Conservation (phyloP, 768 basidiomycete genomes). For the Xerocomus potaroensis region DNA sequence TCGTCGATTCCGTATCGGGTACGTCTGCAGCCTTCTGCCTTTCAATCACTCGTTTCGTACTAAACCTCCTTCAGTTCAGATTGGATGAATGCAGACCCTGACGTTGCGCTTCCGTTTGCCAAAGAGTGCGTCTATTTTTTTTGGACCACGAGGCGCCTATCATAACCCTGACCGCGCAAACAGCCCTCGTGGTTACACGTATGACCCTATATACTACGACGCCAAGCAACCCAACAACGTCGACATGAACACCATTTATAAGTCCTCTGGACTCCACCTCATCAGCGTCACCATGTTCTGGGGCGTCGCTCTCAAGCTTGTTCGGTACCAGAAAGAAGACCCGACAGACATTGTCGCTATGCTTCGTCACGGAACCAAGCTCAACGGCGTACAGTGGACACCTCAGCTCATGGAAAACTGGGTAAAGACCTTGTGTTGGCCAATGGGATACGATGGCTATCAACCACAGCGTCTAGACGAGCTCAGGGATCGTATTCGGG, state of each 20-base stretch:
- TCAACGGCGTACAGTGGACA: slow-evolving; percentile 55
- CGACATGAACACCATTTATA: slow-evolving; percentile 52
- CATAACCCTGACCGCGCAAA: slow-evolving; percentile 3
- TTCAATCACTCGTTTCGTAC: neutral
- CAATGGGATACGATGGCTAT: slow-evolving; percentile 58
- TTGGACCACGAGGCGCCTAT: slow-evolving; percentile 1
- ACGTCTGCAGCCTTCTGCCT: slow-evolving; percentile 10
- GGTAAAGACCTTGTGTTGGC: slow-evolving; percentile 54
- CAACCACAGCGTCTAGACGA: slow-evolving; percentile 40
- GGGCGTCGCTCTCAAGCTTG: slow-evolving; percentile 70
- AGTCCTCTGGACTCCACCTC: slow-evolving; percentile 48
- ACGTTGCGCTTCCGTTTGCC: slow-evolving; percentile 65
- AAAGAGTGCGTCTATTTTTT: slow-evolving; percentile 44
- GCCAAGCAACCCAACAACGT: slow-evolving; percentile 50
- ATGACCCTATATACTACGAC: slow-evolving; percentile 60
- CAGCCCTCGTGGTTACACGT: slow-evolving; percentile 28
- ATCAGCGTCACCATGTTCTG: slow-evolving; percentile 68
- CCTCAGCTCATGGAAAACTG: slow-evolving; percentile 50
- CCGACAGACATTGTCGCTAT: slow-evolving; percentile 64
- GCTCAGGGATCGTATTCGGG: slow-evolving; percentile 47
- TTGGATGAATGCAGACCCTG: slow-evolving; percentile 78
- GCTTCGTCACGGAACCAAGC: slow-evolving; percentile 53
- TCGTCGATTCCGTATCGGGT: slow-evolving; percentile 42
- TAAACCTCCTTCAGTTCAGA: slow-evolving; percentile 33
- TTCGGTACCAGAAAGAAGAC: slow-evolving; percentile 60